Evolutionary conservation across 768 basidiomycete species (phyloP).

Genomic region (Tricholoma bakamatsutake): DNA sequence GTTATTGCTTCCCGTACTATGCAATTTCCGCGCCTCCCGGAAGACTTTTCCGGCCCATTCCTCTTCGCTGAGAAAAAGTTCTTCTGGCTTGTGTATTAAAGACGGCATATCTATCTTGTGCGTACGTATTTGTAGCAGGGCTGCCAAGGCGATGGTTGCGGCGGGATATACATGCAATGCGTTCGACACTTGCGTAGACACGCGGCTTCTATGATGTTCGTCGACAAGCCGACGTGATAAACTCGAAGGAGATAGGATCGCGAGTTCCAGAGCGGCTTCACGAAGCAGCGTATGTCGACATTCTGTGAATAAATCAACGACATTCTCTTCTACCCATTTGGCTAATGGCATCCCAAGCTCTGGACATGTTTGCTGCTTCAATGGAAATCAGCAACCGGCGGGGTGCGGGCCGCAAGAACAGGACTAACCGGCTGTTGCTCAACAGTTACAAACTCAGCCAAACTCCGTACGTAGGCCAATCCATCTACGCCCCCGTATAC

Average conservation of each 20-base stretch:
- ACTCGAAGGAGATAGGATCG: conserved; percentile 6
- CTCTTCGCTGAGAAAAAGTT: conserved; percentile 44
- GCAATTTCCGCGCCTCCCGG: conserved; percentile 24
- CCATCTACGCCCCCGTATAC: conserved; percentile 80
- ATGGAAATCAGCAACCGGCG: not conserved
- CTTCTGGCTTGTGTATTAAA: conserved; percentile 40
- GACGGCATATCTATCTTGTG: conserved; percentile 52
- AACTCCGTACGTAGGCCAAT: conserved; percentile 66
- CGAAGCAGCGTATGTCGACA: conserved; percentile 41
- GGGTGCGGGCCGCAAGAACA: not conserved
- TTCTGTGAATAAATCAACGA: conserved; percentile 43
- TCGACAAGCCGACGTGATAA: conserved; percentile 2
- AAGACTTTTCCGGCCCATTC: conserved; percentile 45
- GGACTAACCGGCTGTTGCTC: conserved; percentile 19
- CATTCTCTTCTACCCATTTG: conserved; percentile 36
- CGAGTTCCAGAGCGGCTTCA: conserved; percentile 31
- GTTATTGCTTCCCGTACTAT: conserved; percentile 4
- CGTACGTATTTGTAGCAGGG: conserved; percentile 34
- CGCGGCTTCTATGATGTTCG: conserved; percentile 2
- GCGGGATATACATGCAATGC: conserved; percentile 39
- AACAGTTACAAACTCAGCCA: conserved; percentile 61
- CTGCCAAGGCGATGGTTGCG: conserved; percentile 33
- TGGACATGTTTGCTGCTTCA: conserved; percentile 8
- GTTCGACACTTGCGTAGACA: conserved; percentile 30
- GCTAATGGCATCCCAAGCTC: conserved; percentile 33